These are phyloP conservation scores for Orbilia quercus DNA, from an alignment of 2,329 filamentous ascomycete genomes.

Conservation along the genomic window DNA sequence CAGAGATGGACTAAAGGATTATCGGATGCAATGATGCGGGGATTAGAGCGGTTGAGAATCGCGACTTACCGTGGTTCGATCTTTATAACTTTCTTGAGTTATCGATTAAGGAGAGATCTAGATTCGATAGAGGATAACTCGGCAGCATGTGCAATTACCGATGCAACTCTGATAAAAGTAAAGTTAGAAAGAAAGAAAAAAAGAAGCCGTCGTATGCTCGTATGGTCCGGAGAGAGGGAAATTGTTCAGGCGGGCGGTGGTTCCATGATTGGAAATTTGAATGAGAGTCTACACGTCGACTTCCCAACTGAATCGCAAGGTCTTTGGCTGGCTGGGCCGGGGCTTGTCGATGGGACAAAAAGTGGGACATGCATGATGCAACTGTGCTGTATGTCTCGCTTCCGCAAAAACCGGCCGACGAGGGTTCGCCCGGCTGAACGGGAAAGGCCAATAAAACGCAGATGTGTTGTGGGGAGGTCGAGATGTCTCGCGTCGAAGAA, in stretches of 20 bases:
- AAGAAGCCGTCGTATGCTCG: slow-evolving; percentile 27
- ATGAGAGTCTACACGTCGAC: slow-evolving; percentile 45
- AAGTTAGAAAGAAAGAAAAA: slow-evolving; percentile 16
- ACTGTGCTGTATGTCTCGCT: slow-evolving; percentile 50
- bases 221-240: slow-evolving; percentile 3
- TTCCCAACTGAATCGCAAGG: slow-evolving; percentile 21
- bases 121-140: slow-evolving; percentile 10
- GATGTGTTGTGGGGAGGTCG: slow-evolving; percentile 46
- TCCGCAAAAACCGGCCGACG: slow-evolving; percentile 39
- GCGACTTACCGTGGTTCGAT: slow-evolving; percentile 6
- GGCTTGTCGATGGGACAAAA: slow-evolving; percentile 14
- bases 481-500: slow-evolving; percentile 42
- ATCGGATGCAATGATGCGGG: slow-evolving; percentile 19
- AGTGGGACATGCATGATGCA: slow-evolving; percentile 41
- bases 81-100: slow-evolving; percentile 44
- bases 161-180: not conserved
- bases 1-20: not conserved
- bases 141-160: slow-evolving; percentile 45
- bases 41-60: slow-evolving; percentile 13
- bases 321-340: not conserved
- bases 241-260: slow-evolving; percentile 8
- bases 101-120: slow-evolving; percentile 13
- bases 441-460: slow-evolving; percentile 19
- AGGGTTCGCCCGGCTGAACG: not conserved
- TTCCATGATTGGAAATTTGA: slow-evolving; percentile 52